Conservation (phyloP, 2,329 filamentous ascomycete genomes). For the Xylaria sp. region DNA sequence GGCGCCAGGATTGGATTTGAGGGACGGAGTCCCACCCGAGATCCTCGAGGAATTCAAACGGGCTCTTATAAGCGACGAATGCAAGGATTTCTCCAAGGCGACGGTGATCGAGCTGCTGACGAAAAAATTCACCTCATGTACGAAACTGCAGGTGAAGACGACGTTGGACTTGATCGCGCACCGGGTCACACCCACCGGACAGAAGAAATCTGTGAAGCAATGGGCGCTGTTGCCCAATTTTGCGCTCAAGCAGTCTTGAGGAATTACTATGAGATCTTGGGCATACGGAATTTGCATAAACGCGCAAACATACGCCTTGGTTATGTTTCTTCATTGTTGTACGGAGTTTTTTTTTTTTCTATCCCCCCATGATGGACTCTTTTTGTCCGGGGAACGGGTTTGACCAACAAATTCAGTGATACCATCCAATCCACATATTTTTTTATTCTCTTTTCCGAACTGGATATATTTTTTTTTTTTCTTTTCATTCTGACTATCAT, state of each 20-base stretch:
- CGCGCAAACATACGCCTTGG: too few relatives aligned
- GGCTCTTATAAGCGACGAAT: constrained; percentile 61
- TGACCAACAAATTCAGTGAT: too few relatives aligned
- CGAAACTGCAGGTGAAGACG: constrained; percentile 64
- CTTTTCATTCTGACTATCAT: too few relatives aligned
- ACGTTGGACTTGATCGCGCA: constrained; percentile 63
- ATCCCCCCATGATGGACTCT: too few relatives aligned
- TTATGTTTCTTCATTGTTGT: not conserved
- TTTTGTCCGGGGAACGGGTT: too few relatives aligned
- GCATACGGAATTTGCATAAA: too few relatives aligned
- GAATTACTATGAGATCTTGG: not conserved
- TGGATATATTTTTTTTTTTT: too few relatives aligned
- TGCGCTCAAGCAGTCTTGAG: constrained; percentile 1
- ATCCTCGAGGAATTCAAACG: constrained; percentile 62
- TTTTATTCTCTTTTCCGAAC: too few relatives aligned
- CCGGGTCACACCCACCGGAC: constrained; percentile 41
- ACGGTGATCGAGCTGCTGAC: constrained; percentile 72
- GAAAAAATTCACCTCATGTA: constrained; percentile 64
- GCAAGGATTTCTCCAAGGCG: constrained; percentile 57
- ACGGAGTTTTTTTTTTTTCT: constrained; percentile 1
- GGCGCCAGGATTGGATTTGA: constrained; percentile 15
- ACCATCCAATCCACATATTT: too few relatives aligned
- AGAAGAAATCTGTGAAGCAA: constrained; percentile 56
- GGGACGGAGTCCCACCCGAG: constrained; percentile 50
- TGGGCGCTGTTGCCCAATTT: constrained; percentile 26